A percentile compares a stretch with the other conserved stretches of the same genome.
These are phyloP conservation scores for Elongisporangium senticosum DNA, from an alignment of 352 stramenopile genomes.

Conservation along the genomic window DNA sequence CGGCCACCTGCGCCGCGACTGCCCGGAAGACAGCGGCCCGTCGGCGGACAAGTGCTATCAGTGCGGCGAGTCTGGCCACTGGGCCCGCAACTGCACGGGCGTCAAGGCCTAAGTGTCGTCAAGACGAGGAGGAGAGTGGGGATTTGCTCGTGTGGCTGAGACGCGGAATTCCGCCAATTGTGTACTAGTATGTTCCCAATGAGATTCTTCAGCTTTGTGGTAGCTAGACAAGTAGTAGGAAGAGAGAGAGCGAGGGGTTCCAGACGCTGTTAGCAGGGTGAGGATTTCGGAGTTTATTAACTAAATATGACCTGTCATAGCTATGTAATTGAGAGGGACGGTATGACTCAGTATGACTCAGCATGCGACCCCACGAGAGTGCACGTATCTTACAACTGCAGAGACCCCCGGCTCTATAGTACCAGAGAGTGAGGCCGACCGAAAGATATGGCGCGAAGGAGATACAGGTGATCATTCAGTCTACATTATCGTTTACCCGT, in stretches of 20 bases:
- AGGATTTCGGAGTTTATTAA: slow-evolving; percentile 35
- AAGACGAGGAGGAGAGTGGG: slow-evolving; percentile 16
- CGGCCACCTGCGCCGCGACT: slow-evolving; percentile 73
- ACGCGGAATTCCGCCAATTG: slow-evolving; percentile 40
- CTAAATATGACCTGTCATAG: slow-evolving; percentile 16
- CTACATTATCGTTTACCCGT: not conserved
- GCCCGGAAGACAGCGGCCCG: slow-evolving; percentile 66
- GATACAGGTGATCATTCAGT: not conserved
- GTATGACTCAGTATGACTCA: not conserved
- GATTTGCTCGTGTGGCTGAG: slow-evolving; percentile 21
- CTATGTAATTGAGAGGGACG: too few relatives aligned
- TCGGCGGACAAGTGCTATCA: slow-evolving; percentile 81
- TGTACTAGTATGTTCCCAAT: slow-evolving; percentile 58
- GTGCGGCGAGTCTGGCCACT: slow-evolving; percentile 71
- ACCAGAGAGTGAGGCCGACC: not conserved
- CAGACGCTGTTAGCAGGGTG: slow-evolving; percentile 2
- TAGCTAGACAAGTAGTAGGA: slow-evolving; percentile 38
- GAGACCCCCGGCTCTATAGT: not conserved
- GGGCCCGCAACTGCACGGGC: slow-evolving; percentile 70
- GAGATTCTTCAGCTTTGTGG: slow-evolving; percentile 38
- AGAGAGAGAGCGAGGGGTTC: slow-evolving; percentile 33
- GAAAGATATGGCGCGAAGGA: not conserved
- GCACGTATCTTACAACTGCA: not conserved
- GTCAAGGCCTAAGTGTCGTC: slow-evolving; percentile 37
- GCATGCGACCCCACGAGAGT: not conserved